A percentile compares a stretch with the other conserved stretches of the same genome.
These are phyloP conservation scores for Cicer arietinum DNA, from an alignment of 306 rosid species.

Conservation along the genomic window DNA sequence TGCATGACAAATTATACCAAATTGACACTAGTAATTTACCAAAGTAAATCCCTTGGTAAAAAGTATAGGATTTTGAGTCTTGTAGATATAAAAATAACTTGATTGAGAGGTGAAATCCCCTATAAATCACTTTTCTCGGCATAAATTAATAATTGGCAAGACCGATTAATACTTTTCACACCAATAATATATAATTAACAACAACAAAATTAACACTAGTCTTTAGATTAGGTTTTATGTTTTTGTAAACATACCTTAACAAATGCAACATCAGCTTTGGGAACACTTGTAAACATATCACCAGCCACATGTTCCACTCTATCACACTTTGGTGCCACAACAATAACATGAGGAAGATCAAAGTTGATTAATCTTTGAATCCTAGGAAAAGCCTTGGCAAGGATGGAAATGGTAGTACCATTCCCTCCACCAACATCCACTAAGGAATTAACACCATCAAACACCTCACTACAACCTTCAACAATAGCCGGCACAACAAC, in stretches of 20 bases:
- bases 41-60: no score
- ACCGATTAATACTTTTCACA: no score
- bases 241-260: conserved; percentile 48
- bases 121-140: no score
- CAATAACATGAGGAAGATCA: conserved; percentile 73
- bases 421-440: conserved; percentile 89
- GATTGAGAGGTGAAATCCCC: no score
- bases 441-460: conserved; percentile 54
- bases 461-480: conserved; percentile 49
- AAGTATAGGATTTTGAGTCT: no score
- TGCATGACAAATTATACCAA: no score
- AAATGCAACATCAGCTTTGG: conserved; percentile 72
- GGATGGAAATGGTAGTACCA: conserved; percentile 52
- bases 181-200: no score
- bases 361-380: conserved; percentile 61
- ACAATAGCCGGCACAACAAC: conserved; percentile 43
- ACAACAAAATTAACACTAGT: no score
- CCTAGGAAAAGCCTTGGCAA: conserved; percentile 54
- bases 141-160: no score
- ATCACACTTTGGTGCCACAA: conserved; percentile 30
- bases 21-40: no score
- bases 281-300: conserved; percentile 68
- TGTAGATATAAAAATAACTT: no score
- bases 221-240: no score
- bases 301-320: conserved; percentile 62